Evolutionary conservation across 164 flowering plant species (phyloP), one percentile per base, ranked within the genome.

Genomic region (Chloranthus sessilifolius): DNA sequence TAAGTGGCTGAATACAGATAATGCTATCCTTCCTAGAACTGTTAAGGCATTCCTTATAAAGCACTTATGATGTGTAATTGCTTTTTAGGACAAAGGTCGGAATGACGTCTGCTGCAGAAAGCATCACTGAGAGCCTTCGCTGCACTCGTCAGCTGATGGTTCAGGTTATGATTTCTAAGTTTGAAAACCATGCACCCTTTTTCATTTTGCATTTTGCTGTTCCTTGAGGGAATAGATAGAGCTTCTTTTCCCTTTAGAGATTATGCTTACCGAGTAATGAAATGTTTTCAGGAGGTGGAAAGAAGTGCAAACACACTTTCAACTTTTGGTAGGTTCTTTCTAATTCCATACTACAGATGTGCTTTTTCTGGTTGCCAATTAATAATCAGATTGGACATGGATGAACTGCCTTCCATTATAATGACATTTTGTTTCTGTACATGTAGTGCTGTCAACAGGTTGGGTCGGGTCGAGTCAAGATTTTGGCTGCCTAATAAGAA

Each of bases 41-140:
- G 1, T 6, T 24, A 14, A 7, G 19, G 17, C 8, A 17, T 30
- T 27, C 21, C 35, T 28, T 23, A 35, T 6, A n/a, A 28, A 1
- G 24, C 14, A 2, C 15, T 38, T 39, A 3, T 21, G 14, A 48
- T 50, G 24, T 36, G 16, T 41, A 31, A 52, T 46, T 47, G 5
- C 51, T 30, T 63, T 71, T 17, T 58, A 91, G 98, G 75, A 88
- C 98, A 40, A 92, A 83, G 61, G 85, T 80, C 60, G 98, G 98
- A 63, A 81, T 91, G 90, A 88, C 92, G 44, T 77, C 88, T 66
- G 94, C 95, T 47, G 90, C 98, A 38, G 95, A 91, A 72, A 83
- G 82, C 68, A 83, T 91, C 47, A 91, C 95, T 27, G 94, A 91
- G 35, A 80, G 95, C 58, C 96, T 92, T 60, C 85, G 98, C 0